These are phyloP conservation scores for Cyclotella baltica DNA, from an alignment of 108 stramenopile species.

Conservation along the genomic window DNA sequence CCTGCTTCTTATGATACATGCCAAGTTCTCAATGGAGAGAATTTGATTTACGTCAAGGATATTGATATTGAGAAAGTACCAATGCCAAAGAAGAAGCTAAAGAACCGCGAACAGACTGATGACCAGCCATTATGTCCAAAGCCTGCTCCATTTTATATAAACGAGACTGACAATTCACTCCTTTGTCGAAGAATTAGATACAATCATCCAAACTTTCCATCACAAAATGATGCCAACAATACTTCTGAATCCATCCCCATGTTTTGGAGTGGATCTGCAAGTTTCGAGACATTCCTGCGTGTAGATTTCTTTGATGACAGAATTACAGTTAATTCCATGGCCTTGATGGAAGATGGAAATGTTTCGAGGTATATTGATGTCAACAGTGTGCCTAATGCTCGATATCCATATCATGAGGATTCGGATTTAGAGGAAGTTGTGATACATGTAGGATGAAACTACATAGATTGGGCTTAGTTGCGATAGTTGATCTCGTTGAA, in stretches of 20 bases:
- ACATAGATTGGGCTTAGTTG: too few species aligned
- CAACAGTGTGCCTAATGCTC: slow-evolving; percentile 41
- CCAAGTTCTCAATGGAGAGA: slow-evolving; percentile 43
- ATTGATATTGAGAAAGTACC: slow-evolving; percentile 13
- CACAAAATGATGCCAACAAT: slow-evolving; percentile 13
- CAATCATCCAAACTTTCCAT: slow-evolving; percentile 45
- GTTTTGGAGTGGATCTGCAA: slow-evolving; percentile 54
- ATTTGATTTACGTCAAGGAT: slow-evolving; percentile 40
- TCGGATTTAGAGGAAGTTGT: slow-evolving; percentile 41
- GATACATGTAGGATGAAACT: too few species aligned
- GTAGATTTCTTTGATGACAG: slow-evolving; percentile 47
- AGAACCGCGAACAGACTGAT: slow-evolving; percentile 36
- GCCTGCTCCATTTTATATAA: slow-evolving; percentile 42
- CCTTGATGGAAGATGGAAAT: slow-evolving; percentile 30
- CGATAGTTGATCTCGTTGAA: slow-evolving; percentile 95
- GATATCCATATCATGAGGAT: slow-evolving; percentile 38
- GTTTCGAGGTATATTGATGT: slow-evolving; percentile 41
- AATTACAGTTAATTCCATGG: slow-evolving; percentile 48
- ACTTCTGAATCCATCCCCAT: slow-evolving; percentile 43
- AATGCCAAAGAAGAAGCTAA: slow-evolving; percentile 37
- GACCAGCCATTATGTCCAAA: slow-evolving; percentile 52
- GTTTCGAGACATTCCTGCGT: slow-evolving; percentile 52
- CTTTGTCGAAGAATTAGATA: slow-evolving; percentile 43
- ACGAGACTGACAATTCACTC: slow-evolving; percentile 53
- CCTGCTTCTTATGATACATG: slow-evolving; percentile 52